Conservation (phyloP, 768 basidiomycete species). For the Cyathus striatus region DNA sequence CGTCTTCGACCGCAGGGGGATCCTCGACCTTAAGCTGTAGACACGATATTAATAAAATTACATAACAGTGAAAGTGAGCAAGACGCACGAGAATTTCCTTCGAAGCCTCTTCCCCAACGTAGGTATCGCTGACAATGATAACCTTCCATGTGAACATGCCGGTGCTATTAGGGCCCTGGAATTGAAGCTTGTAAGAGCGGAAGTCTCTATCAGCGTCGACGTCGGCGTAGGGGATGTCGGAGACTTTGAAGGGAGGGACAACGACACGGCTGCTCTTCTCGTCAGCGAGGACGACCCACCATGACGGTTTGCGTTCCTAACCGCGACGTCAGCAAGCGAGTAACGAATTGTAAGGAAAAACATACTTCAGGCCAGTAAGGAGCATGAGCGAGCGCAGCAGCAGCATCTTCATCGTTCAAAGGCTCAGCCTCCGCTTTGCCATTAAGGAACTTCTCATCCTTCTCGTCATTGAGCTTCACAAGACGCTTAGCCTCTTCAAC, state of each 20-base stretch:
- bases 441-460: slow-evolving; percentile 67
- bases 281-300: slow-evolving; percentile 91
- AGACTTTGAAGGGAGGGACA: slow-evolving; percentile 80
- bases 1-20: slow-evolving; percentile 51
- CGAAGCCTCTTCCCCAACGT: slow-evolving; percentile 74
- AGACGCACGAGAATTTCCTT: slow-evolving; percentile 68
- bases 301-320: slow-evolving; percentile 83
- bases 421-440: slow-evolving; percentile 63
- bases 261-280: slow-evolving; percentile 81
- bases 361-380: slow-evolving; percentile 87
- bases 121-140: slow-evolving; percentile 83
- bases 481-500: slow-evolving; percentile 43
- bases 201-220: slow-evolving; percentile 50
- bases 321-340: slow-evolving; percentile 6
- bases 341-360: not conserved
- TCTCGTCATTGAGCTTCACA: slow-evolving; percentile 47
- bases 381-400: slow-evolving; percentile 73
- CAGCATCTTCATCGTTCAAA: slow-evolving; percentile 31
- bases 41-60: no score
- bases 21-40: slow-evolving; percentile 82
- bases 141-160: slow-evolving; percentile 89
- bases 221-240: slow-evolving; percentile 68
- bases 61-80: not conserved
- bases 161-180: slow-evolving; percentile 85
- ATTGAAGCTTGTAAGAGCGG: slow-evolving; percentile 85